phyloP scores from a whole-genome alignment of 2,329 filamentous ascomycete species.

The Macroventuria anomochaeta region DNA sequence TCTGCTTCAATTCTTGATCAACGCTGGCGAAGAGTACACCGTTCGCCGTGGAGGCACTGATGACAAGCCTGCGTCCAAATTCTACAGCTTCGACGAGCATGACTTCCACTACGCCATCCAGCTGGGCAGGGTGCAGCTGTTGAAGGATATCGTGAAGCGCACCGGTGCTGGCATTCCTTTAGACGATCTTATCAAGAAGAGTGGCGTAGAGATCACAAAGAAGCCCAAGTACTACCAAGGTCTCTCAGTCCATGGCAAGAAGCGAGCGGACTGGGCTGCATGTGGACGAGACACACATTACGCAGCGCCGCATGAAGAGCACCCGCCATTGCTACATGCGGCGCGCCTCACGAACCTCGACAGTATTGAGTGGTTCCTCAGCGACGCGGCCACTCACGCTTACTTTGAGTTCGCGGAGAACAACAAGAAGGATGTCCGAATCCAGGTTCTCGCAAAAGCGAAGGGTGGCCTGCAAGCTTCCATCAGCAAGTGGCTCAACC shows the following conservation, averaged over 20 bases:
- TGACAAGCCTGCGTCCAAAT: constrained; percentile 21
- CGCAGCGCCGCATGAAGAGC: constrained; percentile 12
- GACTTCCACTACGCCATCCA: constrained; percentile 49
- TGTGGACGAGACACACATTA: constrained; percentile 18
- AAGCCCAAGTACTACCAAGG: constrained; percentile 79
- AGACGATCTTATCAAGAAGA: constrained; percentile 69
- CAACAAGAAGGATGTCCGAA: constrained; percentile 65
- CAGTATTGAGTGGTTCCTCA: constrained; percentile 77
- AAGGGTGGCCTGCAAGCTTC: constrained; percentile 69
- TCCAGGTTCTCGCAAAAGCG: constrained; percentile 67
- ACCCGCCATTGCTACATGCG: constrained; percentile 67
- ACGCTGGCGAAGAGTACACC: constrained; percentile 24
- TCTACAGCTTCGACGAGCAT: constrained; percentile 23
- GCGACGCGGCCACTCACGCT: constrained; percentile 69
- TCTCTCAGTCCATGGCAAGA: constrained; percentile 68
- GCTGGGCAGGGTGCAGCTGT: constrained; percentile 60
- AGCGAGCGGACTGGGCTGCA: constrained; percentile 72
- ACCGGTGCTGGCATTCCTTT: constrained; percentile 74
- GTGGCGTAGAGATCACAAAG: constrained; percentile 66
- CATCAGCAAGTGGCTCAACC: constrained; percentile 65
- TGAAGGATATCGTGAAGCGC: constrained; percentile 69
- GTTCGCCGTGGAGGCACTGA: constrained; percentile 4
- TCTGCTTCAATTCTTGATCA: constrained; percentile 26
- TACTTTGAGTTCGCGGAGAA: constrained; percentile 73
- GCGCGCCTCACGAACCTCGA: constrained; percentile 66